These are phyloP conservation scores for Lactarius vividus DNA, from an alignment of 768 basidiomycete genomes.

Conservation along the genomic window DNA sequence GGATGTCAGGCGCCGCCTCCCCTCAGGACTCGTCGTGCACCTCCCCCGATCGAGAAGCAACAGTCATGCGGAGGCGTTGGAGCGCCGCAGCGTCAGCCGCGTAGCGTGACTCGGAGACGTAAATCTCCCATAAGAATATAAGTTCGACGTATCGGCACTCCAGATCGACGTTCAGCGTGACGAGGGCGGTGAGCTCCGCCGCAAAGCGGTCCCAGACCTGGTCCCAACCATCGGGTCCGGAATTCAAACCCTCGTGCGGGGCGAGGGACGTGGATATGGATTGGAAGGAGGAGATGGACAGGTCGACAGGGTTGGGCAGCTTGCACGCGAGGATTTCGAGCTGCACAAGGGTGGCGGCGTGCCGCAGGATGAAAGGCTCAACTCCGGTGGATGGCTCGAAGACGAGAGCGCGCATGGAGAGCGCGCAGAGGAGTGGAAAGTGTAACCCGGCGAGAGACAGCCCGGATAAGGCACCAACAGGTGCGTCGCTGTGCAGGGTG, in stretches of 20 bases:
- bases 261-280: not conserved
- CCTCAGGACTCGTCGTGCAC: no score
- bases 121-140: not conserved
- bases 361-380: not conserved
- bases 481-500: slow-evolving; percentile 5
- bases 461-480: not conserved
- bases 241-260: not conserved
- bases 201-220: not conserved
- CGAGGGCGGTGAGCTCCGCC: not conserved
- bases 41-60: no score
- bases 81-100: no score
- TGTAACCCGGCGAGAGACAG: not conserved
- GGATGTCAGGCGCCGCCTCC: no score
- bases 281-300: no score
- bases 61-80: no score
- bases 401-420: not conserved
- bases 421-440: slow-evolving; percentile 1
- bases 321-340: not conserved
- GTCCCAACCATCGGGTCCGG: not conserved
- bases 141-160: not conserved
- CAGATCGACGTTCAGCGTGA: not conserved
- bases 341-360: not conserved
- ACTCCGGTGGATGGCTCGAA: not conserved
- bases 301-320: no score
- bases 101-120: not conserved